Percentiles rank a stretch among this genome's conserved stretches.
phyloP scores from a whole-genome alignment of 768 basidiomycete species.

The Paxillus rubicundulus region DNA sequence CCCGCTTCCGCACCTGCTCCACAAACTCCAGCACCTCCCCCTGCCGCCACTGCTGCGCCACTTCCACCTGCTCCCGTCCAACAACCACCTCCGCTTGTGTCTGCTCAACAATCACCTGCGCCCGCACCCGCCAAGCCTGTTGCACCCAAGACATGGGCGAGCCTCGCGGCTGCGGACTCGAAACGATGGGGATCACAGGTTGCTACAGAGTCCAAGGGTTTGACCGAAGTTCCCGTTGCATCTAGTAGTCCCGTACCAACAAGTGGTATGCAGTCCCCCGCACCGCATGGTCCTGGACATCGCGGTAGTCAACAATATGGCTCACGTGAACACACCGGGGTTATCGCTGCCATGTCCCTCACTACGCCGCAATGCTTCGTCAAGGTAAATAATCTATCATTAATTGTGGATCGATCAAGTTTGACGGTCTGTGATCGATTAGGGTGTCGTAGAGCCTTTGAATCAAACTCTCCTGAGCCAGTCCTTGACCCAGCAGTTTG shows the following conservation, averaged over 20 bases:
- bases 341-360: constrained; percentile 58
- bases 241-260: constrained; percentile 41
- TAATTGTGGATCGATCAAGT: neutral
- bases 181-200: constrained; percentile 86
- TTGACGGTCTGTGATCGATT: constrained; percentile 3
- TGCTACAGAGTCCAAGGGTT: constrained; percentile 72
- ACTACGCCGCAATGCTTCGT: constrained; percentile 84
- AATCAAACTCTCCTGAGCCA: constrained; percentile 47
- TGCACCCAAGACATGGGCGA: constrained; percentile 85
- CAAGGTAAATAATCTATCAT: constrained; percentile 54
- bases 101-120: constrained; percentile 33
- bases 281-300: constrained; percentile 31
- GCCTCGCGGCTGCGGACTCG: constrained; percentile 77
- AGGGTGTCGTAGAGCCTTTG: constrained; percentile 75
- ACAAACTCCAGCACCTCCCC: constrained; percentile 16
- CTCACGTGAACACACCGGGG: constrained; percentile 42
- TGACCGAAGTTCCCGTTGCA: constrained; percentile 57
- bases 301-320: constrained; percentile 35
- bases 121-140: constrained; percentile 42
- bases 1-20: constrained; percentile 26
- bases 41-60: constrained; percentile 30
- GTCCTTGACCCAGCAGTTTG: constrained; percentile 62
- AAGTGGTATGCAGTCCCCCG: constrained; percentile 37
- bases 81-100: constrained; percentile 23
- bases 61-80: constrained; percentile 28